Evolutionary conservation across 2,329 filamentous ascomycete genomes (phyloP), one percentile per base, ranked within the genome.

Genomic region (Moelleriella libera): DNA sequence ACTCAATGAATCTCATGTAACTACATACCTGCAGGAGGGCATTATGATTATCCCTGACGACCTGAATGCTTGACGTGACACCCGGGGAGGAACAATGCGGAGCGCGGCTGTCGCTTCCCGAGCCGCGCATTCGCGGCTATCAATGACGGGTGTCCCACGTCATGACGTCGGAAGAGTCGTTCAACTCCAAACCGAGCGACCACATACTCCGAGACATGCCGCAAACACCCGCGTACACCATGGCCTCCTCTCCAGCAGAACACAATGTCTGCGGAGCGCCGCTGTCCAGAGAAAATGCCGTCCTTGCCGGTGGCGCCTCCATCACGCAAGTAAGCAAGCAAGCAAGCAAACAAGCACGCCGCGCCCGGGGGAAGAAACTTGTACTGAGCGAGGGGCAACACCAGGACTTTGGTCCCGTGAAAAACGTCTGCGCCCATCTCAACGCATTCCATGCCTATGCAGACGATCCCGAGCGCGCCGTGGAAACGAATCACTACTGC

Each of bases 381-480:
- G 11, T 30, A 11, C 12, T 11, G 6, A 32, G 30, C 10, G 8
- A 30, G 28, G 9, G 9, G 10, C 28, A 28, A 9, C 9, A 21
- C 42, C 10, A 82, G 74, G 73, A 78, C 53, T 87, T 94, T 60
- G 68, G 73, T 0, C 86, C 87, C 0, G 64, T 87, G 6, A 82
- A 86, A 56, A 76, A 79, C 47, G 75, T 94, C 45, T 92, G 87
- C 63, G 86, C 85, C 1, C 85, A 90, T 58, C 71, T 94, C 1
- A 89, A 92, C 56, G 87, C 85, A n/a, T 89, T 89, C 58, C 88
- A 94, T 58, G 78, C 82, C 44, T 92, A 92, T 58, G 82, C 81
- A n/a, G 72, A 78, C 30, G 83, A 90, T 43, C 78, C 81, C 0
- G 72, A 68, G 2, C 78, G 84, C 11, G 72, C 69, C 40, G 80